Base-by-base conservation (phyloP, 2,329 filamentous ascomycete species). In the Sphaerulina vaccinii region DNA sequence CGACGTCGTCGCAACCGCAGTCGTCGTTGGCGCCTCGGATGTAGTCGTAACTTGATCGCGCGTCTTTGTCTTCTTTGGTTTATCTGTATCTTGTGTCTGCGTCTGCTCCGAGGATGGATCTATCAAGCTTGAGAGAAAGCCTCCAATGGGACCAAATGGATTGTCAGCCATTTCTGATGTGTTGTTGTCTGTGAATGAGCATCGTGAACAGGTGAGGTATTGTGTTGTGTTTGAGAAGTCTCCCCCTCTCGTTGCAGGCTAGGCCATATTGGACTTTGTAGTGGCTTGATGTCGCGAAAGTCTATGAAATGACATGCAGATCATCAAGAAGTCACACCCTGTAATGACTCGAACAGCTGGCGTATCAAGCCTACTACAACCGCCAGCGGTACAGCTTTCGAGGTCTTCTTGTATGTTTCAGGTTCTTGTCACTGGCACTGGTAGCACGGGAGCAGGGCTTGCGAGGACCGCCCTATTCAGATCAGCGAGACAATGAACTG, bases 231-330 rank as follows among this genome's bases (percentile, higher is more conserved):
- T 39, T 10, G 5, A 19, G n/a, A 8, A 16, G 16, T 22, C 18
- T 39, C 16, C 37, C 18, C 37, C 45, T 41, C 45, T 24, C 22
- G 45, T 41, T n/a, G 36, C 24, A 21, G 22, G 45, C 45, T 32
- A 41, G 27, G n/a, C 45, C 37, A 41, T n/a, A 37, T 24, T 23
- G 23, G 36, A 49, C 37, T 32, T 37, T 9, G 15, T 16, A 3
- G 45, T 49, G 37, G 24, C 45, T 40, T 41, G 24, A 41, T n/a
- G n/a, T n/a, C n/a, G 37, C 9, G 35, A 24, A 49, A 49, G 40
- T 35, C 41, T 27, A 23, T 11, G n/a, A 19, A 13, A 39, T 22
- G 2, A 39, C 37, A 39, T 39, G 37, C 10, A 16, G 37, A 39
- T 39, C 37, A 19, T 18, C 18, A 6, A 21, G 16, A 39, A 16